A percentile compares a stretch with the other conserved stretches of the same genome.
Evolutionary conservation across 2,329 filamentous ascomycete genomes (phyloP).

Genomic region (Diaporthe citri): DNA sequence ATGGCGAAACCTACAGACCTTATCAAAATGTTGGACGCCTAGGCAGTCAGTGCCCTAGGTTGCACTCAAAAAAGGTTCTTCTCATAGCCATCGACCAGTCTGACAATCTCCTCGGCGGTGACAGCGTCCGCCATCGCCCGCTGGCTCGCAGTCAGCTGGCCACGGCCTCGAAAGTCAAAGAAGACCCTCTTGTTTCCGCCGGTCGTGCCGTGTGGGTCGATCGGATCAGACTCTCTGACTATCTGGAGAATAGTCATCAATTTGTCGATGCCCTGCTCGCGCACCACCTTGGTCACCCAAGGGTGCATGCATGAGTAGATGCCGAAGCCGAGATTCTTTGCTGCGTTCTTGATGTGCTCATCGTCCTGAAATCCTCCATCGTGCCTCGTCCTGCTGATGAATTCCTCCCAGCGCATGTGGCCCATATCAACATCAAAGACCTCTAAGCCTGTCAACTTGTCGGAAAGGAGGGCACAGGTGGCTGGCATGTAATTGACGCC

Average conservation of each 20-base stretch:
- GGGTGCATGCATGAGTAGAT: conserved; percentile 10
- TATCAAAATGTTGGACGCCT: not conserved
- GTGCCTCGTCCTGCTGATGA: no score
- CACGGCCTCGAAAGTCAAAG: not conserved
- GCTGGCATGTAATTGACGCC: not conserved
- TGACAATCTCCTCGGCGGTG: not conserved
- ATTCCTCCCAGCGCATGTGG: no score
- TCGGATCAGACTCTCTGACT: no score
- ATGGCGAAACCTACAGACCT: no score
- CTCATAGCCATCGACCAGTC: not conserved
- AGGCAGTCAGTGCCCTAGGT: not conserved
- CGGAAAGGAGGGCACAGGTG: not conserved
- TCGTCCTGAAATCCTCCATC: not conserved
- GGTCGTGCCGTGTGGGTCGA: no score
- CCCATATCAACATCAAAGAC: not conserved
- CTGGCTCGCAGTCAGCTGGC: not conserved
- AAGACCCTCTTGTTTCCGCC: no score
- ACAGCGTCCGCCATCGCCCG: not conserved
- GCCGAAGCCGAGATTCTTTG: not conserved
- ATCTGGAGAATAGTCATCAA: not conserved
- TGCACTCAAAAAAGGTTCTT: not conserved
- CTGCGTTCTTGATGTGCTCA: not conserved
- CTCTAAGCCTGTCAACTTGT: not conserved
- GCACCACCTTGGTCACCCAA: conserved; percentile 11
- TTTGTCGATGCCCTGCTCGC: not conserved